A percentile compares a stretch with the other conserved stretches of the same genome.
These are phyloP conservation scores for Trypanosoma grayi DNA, from an alignment of 208 protist species.

Conservation along the genomic window DNA sequence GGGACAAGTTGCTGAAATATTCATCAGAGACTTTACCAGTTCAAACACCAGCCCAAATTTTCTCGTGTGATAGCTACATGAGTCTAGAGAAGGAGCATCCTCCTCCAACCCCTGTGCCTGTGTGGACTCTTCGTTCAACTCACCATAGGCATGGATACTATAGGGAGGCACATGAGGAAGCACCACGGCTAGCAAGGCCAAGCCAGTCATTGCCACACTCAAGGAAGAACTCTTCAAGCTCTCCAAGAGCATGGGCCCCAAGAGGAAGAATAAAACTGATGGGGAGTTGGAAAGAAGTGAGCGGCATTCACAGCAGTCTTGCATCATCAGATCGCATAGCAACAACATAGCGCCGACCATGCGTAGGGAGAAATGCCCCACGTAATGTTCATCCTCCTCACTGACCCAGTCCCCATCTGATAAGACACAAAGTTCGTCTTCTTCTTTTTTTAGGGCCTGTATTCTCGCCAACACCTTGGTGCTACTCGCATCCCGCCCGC, in stretches of 20 bases:
- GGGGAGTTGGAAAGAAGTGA: slow-evolving; percentile 21
- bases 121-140: neutral
- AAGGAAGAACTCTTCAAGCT: slow-evolving; percentile 21
- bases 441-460: slow-evolving; percentile 20
- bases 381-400: neutral
- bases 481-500: slow-evolving; percentile 7
- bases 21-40: slow-evolving; percentile 50
- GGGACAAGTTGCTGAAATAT: slow-evolving; percentile 45
- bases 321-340: slow-evolving; percentile 12
- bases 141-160: slow-evolving; percentile 13
- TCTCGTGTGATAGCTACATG: slow-evolving; percentile 23
- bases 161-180: slow-evolving; percentile 16
- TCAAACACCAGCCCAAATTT: slow-evolving; percentile 59
- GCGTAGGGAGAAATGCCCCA: slow-evolving; percentile 5
- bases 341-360: slow-evolving; percentile 22
- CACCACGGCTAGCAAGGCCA: slow-evolving; percentile 16
- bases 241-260: slow-evolving; percentile 16
- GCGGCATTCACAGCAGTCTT: neutral
- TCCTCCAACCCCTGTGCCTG: neutral
- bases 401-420: slow-evolving; percentile 9
- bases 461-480: slow-evolving; percentile 8
- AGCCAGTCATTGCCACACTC: slow-evolving; percentile 17
- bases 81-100: neutral
- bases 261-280: slow-evolving; percentile 17
- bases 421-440: slow-evolving; percentile 10